Evolutionary conservation across 139 green algal genomes (phyloP), one percentile per base, ranked within the genome.

Genomic region (Haematococcus lacustris): DNA sequence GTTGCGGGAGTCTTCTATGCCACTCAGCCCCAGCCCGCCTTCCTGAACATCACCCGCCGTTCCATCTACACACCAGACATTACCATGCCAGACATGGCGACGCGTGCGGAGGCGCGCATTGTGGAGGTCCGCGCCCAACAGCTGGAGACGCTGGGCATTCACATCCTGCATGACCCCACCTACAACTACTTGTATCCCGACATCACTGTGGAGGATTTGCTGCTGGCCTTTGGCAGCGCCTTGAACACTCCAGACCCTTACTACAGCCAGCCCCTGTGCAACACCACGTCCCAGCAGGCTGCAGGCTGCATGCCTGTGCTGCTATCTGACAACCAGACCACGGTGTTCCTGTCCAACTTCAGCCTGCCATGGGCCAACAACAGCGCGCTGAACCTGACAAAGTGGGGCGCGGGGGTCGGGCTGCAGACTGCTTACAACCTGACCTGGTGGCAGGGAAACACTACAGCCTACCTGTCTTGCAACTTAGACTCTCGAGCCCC

Each of bases 381-480:
- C 65, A 1, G 17, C 6, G 43, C 41, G 30, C 70, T 83, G 25
- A 50, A 50, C 38, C 23, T 30, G 37, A 47, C 33, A 2, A 43
- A 9, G 4, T 72, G 25, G 32, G 30, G 3, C 21, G 51, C 35
- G n/a, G 41, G 33, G 17, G 33, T 33, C 28, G 67, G 67, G 32
- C 17, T 71, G 30, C 67, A 63, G 67, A 72, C 41, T 3, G 30
- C 9, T 17, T 63, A 64, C 40, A 72, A 63, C 47, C 41, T 63
- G 67, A 34, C 64, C 28, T 33, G 4, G n/a, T 50, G 41, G 67
- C 25, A 1, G 64, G 87, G 87, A 38, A 83, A 84, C 41, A 81
- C 66, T 33, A 80, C 71, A 3, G 78, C 80, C 0, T 93, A 88
- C 73, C 71, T 88, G 33, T 75, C 70, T 3, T 87, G 79, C 68